Base-by-base conservation (phyloP, 116 monocot genomes). In the Iris pallida region DNA sequence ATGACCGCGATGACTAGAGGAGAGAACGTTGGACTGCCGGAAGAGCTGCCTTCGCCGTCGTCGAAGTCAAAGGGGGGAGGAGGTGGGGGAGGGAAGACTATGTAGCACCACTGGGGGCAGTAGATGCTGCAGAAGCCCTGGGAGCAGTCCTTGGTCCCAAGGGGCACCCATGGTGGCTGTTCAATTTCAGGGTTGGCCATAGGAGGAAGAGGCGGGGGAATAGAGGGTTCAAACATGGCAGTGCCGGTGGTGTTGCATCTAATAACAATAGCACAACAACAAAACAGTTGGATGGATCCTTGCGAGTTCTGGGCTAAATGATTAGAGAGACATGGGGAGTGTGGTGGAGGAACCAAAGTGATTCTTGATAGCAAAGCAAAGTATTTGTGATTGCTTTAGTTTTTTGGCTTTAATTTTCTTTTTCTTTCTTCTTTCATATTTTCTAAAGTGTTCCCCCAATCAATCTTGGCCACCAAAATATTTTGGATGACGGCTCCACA, bases 41-140 rank as follows among this genome's bases (percentile, higher is more conserved):
- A 12, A 30, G 30, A 30, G 30, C 30, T 3, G 30, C 3, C 30
- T 8, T 52, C 52, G 14, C 41, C 2, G 45, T 63, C 63, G 5
- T 6, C 63, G 42, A 10, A 42, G 14, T 5, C 45, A 6, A 63
- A 15, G 63, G 19, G 67, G 46, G 16, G 14, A 42, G 41, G 42
- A 41, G 68, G 68, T 0, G 61, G 61, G 12, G 68, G 30, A 16
- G 68, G 52, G 16, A 63, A 63, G 15, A 63, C 45, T 7, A 15
- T 8, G 45, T 63, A 63, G 40, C 63, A 63, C 63, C 63, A 63
- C 11, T 63, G 63, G 14, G 63, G 63, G 63, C 63, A 30, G 30
- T 63, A 63, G 12, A 63, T 45, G 63, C 45, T 63, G 45, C 63
- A 63, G 45, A 63, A 63, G 42, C 63, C 63, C 40, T 63, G 63